phyloP scores from a whole-genome alignment of 257 asterid species.

The Salvia rosmarinus region DNA sequence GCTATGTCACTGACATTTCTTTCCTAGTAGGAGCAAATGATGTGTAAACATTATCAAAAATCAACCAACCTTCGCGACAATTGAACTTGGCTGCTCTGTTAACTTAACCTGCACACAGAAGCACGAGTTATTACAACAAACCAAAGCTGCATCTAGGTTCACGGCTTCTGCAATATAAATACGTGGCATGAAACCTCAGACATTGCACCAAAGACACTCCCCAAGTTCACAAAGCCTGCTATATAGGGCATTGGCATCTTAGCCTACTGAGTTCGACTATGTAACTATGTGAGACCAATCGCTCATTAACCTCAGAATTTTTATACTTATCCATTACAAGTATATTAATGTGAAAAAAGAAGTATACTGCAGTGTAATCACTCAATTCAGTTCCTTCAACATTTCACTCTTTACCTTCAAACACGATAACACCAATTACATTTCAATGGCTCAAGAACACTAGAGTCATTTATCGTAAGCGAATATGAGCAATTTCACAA shows the following conservation, averaged over 20 bases:
- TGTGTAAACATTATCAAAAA: slow-evolving; percentile 3
- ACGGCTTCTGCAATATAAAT: neutral
- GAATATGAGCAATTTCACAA: neutral
- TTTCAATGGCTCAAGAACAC: neutral
- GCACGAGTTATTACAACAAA: slow-evolving; percentile 29
- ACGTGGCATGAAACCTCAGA: neutral
- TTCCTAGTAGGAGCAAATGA: neutral
- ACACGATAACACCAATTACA: neutral
- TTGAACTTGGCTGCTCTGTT: slow-evolving; percentile 51
- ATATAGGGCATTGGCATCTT: neutral
- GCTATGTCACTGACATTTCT: neutral
- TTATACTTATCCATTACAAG: neutral
- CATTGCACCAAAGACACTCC: slow-evolving; percentile 13
- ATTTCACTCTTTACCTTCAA: neutral
- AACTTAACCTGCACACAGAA: slow-evolving; percentile 62
- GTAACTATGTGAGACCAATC: neutral
- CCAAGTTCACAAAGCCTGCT: neutral
- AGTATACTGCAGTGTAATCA: neutral
- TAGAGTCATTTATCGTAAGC: neutral
- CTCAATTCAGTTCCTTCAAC: slow-evolving; percentile 26
- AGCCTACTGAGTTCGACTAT: neutral
- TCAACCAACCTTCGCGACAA: slow-evolving; percentile 69
- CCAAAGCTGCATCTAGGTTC: slow-evolving; percentile 3
- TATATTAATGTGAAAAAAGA: neutral
- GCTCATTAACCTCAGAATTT: neutral